phyloP scores from a whole-genome alignment of 805 yeast genomes.

The Suhomyces faveliae region DNA sequence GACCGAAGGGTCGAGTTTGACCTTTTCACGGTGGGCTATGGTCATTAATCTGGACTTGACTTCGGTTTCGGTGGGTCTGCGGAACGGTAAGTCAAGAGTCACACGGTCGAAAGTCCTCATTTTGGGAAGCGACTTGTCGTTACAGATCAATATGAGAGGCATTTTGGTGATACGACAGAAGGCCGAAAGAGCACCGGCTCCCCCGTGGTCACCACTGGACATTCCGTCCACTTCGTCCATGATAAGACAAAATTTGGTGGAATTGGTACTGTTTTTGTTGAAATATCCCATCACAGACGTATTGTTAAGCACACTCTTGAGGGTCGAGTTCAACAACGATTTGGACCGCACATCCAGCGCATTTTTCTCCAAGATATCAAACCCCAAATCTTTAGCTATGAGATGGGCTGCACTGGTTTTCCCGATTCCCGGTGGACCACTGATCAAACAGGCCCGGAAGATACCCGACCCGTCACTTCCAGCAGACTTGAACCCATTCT shows the following conservation, averaged over 20 bases:
- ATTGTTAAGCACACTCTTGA: slow-evolving; percentile 72
- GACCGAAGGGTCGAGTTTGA: slow-evolving; percentile 74
- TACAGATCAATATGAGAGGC: slow-evolving; percentile 91
- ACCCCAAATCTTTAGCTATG: slow-evolving; percentile 67
- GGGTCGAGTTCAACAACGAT: slow-evolving; percentile 61
- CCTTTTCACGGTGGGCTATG: slow-evolving; percentile 80
- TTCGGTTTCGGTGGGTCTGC: slow-evolving; percentile 83
- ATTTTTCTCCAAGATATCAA: slow-evolving; percentile 72
- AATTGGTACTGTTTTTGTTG: slow-evolving; percentile 29
- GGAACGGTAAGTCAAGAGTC: slow-evolving; percentile 75
- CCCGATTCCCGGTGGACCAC: slow-evolving; percentile 88
- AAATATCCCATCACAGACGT: slow-evolving; percentile 82
- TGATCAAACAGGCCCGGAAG: slow-evolving; percentile 79
- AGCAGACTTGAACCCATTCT: slow-evolving; percentile 53
- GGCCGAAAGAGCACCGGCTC: slow-evolving; percentile 90
- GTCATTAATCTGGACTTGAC: slow-evolving; percentile 84
- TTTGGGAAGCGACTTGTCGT: slow-evolving; percentile 87
- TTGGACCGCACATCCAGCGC: slow-evolving; percentile 92
- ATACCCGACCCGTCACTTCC: slow-evolving; percentile 66
- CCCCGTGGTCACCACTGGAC: slow-evolving; percentile 99
- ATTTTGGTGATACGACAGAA: slow-evolving; percentile 82
- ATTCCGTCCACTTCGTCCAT: slow-evolving; percentile 99
- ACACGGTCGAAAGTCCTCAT: slow-evolving; percentile 93
- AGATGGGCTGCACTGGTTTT: slow-evolving; percentile 81
- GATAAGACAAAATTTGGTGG: slow-evolving; percentile 69